Evolutionary conservation across 1,284 basidiomycete species (phyloP), one percentile per base, ranked within the genome.

Genomic region (Apiotrichum montevideense): DNA sequence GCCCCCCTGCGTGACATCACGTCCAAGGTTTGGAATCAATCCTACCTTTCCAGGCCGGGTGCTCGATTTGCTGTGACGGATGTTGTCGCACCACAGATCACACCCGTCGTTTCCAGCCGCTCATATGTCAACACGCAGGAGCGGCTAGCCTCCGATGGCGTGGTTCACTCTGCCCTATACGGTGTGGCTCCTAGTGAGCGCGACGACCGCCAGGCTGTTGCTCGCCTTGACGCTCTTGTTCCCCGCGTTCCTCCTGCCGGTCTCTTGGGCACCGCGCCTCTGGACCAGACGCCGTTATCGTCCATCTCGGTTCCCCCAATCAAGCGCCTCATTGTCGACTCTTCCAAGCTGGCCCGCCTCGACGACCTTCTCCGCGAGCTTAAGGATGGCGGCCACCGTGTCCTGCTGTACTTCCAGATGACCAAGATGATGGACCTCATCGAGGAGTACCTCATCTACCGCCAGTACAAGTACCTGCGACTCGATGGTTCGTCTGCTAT

Each of bases 361-460:
- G 96, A 99, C 74, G 73, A 81, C 29, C 80, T 99, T 35, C 80
- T 99, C 9, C 88, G 92, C 61, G 90, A 97, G 70, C 84, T 99
- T 61, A 98, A 98, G 79, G 82, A 85, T 37, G 88, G 87, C 9
- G 94, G 94, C 55, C 96, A 99, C 77, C 86, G 94, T 49, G 93
- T 97, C 29, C 79, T 99, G 65, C 83, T 99, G 52, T 99, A 98
- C 80, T 98, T 98, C 86, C 96, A 99, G 78, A 98, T 99, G 96
- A 98, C 96, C 32, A 85, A 87, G 63, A 98, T 98, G 96, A 98
- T 98, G 85, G 95, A 98, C 73, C 80, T 99, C 58, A 95, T 98
- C 85, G 96, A 98, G 75, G 96, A 99, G 74, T 99, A 98, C 75
- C 81, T 99, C 55, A 93, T 97, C 65, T 97, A 90, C 79, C 85